These are phyloP conservation scores for Cyclotella choctawhatcheeana DNA, from an alignment of 108 stramenopile species.

Conservation along the genomic window DNA sequence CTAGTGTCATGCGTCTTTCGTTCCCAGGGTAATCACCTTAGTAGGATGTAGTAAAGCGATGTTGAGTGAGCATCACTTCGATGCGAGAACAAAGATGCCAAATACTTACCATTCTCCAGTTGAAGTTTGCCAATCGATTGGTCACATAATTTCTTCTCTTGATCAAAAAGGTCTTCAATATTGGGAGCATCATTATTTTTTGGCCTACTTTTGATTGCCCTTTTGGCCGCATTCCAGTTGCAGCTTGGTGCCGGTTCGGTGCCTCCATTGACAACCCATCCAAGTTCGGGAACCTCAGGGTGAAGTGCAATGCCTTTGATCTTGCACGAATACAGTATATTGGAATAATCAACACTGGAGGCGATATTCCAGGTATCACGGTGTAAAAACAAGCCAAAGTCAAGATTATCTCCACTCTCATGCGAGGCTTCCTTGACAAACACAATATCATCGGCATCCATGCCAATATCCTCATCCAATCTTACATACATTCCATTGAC, in stretches of 20 bases:
- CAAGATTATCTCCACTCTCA: conserved; percentile 4
- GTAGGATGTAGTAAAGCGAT: not conserved
- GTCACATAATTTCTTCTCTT: not conserved
- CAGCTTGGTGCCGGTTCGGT: conserved; percentile 1
- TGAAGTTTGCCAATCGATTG: not conserved
- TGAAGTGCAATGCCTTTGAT: not conserved
- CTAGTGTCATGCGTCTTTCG: not conserved
- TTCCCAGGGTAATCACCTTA: not conserved
- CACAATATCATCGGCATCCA: conserved; percentile 18
- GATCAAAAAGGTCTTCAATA: not conserved
- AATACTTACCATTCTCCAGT: not conserved
- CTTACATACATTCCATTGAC: conserved; percentile 24
- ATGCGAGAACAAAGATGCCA: no score
- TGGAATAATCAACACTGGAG: conserved; percentile 17
- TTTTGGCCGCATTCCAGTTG: conserved; percentile 15
- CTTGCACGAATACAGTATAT: conserved; percentile 4
- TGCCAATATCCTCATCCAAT: conserved; percentile 24
- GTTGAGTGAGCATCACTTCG: not conserved
- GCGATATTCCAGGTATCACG: conserved; percentile 13
- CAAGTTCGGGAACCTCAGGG: not conserved
- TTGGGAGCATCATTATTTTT: not conserved
- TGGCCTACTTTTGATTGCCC: not conserved
- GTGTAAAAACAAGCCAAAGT: conserved; percentile 13
- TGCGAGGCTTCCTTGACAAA: conserved; percentile 21
- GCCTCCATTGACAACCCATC: conserved; percentile 6